phyloP scores from a whole-genome alignment of 768 basidiomycete genomes.

The Neoboletus subvelutipes region DNA sequence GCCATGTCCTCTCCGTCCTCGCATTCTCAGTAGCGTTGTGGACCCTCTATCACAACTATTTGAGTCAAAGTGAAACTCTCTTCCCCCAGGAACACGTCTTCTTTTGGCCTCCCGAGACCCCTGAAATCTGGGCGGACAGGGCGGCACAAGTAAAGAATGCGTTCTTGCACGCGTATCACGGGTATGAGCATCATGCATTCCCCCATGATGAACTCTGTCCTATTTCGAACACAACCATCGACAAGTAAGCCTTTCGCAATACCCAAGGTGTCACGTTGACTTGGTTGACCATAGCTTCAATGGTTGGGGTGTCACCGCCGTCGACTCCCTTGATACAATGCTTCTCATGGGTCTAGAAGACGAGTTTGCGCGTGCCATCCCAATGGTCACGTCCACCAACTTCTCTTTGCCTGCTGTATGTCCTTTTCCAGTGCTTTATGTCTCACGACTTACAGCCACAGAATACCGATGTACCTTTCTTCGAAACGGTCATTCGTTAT shows the following conservation, averaged over 20 bases:
- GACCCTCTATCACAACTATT: slow-evolving; percentile 18
- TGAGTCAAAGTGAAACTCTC: background rate
- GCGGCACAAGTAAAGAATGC: slow-evolving; percentile 59
- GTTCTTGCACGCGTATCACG: slow-evolving; percentile 66
- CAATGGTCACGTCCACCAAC: slow-evolving; percentile 47
- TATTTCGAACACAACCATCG: slow-evolving; percentile 41
- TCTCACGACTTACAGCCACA: slow-evolving; percentile 5
- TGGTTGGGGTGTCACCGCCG: slow-evolving; percentile 74
- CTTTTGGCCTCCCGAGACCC: slow-evolving; percentile 28
- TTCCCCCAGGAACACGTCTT: slow-evolving; percentile 15
- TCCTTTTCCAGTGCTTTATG: background rate
- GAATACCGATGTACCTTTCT: slow-evolving; percentile 52
- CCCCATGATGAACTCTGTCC: slow-evolving; percentile 66
- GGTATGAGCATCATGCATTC: slow-evolving; percentile 59
- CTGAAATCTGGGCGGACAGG: slow-evolving; percentile 48
- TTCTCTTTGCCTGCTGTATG: slow-evolving; percentile 49
- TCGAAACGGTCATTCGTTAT: slow-evolving; percentile 88
- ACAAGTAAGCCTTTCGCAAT: slow-evolving; percentile 45
- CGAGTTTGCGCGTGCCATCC: slow-evolving; percentile 66
- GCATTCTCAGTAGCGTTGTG: slow-evolving; percentile 16
- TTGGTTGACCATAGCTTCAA: slow-evolving; percentile 56
- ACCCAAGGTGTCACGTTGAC: background rate
- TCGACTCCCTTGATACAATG: slow-evolving; percentile 88
- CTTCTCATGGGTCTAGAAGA: slow-evolving; percentile 72
- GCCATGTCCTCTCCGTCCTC: slow-evolving; percentile 22